Conservation (phyloP, 192 early-diverging fungal species). For the Coemansia sp. region DNA sequence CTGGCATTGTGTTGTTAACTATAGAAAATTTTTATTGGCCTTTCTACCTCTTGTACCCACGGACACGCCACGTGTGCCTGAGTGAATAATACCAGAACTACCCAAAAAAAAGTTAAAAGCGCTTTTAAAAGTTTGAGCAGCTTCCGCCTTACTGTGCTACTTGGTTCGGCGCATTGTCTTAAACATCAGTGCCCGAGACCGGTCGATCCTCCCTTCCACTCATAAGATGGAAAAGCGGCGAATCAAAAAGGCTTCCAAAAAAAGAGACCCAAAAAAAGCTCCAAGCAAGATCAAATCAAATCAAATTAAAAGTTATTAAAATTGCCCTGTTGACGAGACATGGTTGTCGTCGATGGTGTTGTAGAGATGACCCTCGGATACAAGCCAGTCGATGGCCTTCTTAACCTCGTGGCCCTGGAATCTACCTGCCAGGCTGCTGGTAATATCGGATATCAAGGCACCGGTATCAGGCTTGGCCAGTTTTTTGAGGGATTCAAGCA, state of each 20-base stretch:
- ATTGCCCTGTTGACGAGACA: slow-evolving; percentile 44
- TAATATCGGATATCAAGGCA: slow-evolving; percentile 45
- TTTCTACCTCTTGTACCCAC: background rate
- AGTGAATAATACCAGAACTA: background rate
- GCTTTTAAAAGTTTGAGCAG: background rate
- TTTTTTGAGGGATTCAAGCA: slow-evolving; percentile 28
- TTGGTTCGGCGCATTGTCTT: too few species aligned
- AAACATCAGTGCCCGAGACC: too few species aligned
- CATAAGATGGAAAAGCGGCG: too few species aligned
- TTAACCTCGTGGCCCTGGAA: slow-evolving; percentile 29
- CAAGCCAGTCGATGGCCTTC: slow-evolving; percentile 56
- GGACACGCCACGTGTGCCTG: background rate
- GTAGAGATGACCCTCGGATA: slow-evolving; percentile 67
- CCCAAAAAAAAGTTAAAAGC: background rate
- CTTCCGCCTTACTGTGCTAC: background rate
- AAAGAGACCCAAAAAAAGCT: background rate
- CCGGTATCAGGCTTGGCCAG: slow-evolving; percentile 42
- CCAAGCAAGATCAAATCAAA: too few species aligned
- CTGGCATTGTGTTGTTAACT: background rate
- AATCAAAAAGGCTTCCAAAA: background rate
- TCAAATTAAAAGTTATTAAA: background rate
- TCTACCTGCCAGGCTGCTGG: slow-evolving; percentile 36
- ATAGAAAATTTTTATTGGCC: background rate
- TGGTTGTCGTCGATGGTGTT: slow-evolving; percentile 69
- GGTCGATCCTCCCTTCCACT: too few species aligned